Evolutionary conservation across 2,329 filamentous ascomycete genomes (phyloP), one percentile per base, ranked within the genome.

Genomic region (Aspergillus ustus): DNA sequence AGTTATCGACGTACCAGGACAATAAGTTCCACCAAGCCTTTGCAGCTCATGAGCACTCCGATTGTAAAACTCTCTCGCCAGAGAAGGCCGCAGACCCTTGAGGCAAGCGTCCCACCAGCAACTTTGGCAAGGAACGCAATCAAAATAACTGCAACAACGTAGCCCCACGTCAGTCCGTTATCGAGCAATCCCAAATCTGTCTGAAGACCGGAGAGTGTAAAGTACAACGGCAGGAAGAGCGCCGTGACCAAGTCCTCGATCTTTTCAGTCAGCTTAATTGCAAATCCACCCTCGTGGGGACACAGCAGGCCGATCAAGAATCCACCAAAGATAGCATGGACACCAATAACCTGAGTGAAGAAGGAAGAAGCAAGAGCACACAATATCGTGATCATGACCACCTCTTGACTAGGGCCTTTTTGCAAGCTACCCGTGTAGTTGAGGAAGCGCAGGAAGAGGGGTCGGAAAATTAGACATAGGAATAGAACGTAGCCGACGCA

Each of bases 21-120:
- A 74, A 98, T 97, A 56, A 98, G 81, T 75, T 97, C 93, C 0
- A 97, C 93, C 9, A 98, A 83, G 70, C 94, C 94, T 77, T 98
- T 98, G 77, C 94, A 98, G 78, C 92, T 96, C 94, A 98, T 98
- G 70, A 97, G 79, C 17, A 89, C 87, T 15, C 94, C 94, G 67
- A 98, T 95, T 1, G 92, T 87, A 34, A 96, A 86, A 60, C 91
- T 93, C 75, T 98, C 94, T 62, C 93, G 86, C 94, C 94, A 98
- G 1, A 96, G 84, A 54, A 97, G 82, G 28, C 90, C 92, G 69
- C 87, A 91, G 3, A 87, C 72, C 40, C 87, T 86, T 0, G 94
- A 93, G 7, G 93, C 92, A 1, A 96, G 61, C 0, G 92, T 89
- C 19, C 92, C 93, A 46, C 93, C 94, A 13, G 89, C 81, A 55